These are phyloP conservation scores for Dioscorea zingiberensis DNA, from an alignment of 106 monocot genomes.

Conservation along the genomic window DNA sequence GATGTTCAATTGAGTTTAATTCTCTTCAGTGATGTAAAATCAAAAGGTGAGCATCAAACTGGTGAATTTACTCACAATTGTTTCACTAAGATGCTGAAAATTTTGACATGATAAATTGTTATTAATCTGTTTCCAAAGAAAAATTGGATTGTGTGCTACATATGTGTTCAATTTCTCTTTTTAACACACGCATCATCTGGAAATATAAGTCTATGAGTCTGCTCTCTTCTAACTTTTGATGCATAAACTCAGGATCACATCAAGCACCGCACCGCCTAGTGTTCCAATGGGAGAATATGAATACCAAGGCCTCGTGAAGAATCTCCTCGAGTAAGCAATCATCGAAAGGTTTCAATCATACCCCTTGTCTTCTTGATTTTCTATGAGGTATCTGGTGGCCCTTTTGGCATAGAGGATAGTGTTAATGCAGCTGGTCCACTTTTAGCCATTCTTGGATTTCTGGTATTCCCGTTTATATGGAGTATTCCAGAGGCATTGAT, in stretches of 20 bases:
- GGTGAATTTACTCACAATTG: too few relatives aligned
- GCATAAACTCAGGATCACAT: slow-evolving; percentile 16
- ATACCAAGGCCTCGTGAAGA: slow-evolving; percentile 21
- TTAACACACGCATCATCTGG: too few relatives aligned
- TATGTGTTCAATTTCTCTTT: too few relatives aligned
- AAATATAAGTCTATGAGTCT: too few relatives aligned
- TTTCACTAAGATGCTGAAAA: too few relatives aligned
- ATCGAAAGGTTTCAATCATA: slow-evolving; percentile 42
- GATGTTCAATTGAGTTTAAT: too few relatives aligned
- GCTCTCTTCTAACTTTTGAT: not conserved
- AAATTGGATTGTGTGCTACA: too few relatives aligned
- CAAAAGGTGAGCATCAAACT: too few relatives aligned
- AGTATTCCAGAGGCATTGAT: slow-evolving; percentile 78
- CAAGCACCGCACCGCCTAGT: not conserved
- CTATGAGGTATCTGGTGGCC: slow-evolving; percentile 78
- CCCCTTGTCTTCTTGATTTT: slow-evolving; percentile 72
- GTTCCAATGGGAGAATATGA: slow-evolving; percentile 32
- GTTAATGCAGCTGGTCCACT: slow-evolving; percentile 66
- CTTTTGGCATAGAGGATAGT: slow-evolving; percentile 69
- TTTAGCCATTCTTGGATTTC: slow-evolving; percentile 50
- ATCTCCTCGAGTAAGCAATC: slow-evolving; percentile 10
- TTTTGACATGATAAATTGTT: too few relatives aligned
- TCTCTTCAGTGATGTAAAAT: too few relatives aligned
- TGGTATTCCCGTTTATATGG: slow-evolving; percentile 69
- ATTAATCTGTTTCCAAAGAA: too few relatives aligned